Percentiles rank a stretch among this genome's conserved stretches.
Conservation (phyloP, 495 filamentous ascomycete genomes). For the Aspergillus coremiiformis region DNA sequence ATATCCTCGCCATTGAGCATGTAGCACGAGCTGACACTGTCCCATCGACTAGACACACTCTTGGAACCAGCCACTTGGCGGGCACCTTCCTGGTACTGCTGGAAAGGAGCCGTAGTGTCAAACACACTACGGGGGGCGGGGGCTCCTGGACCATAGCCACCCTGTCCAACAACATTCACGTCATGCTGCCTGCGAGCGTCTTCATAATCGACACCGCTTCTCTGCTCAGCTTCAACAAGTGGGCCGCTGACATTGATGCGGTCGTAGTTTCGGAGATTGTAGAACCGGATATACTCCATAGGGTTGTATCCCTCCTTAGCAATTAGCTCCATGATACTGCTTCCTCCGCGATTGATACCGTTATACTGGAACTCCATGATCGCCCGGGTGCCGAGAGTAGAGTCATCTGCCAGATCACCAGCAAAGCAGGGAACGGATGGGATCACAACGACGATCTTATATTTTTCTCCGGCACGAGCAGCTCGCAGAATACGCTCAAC, state of each 20-base stretch:
- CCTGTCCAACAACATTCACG: constrained; percentile 31
- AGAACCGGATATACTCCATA: constrained; percentile 84
- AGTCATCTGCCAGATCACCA: constrained; percentile 74
- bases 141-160: constrained; percentile 33
- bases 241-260: constrained; percentile 68
- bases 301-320: constrained; percentile 63
- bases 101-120: constrained; percentile 38
- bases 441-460: constrained; percentile 80
- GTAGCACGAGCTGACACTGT: constrained; percentile 72
- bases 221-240: constrained; percentile 56
- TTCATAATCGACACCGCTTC: constrained; percentile 67
- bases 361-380: constrained; percentile 97
- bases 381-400: constrained; percentile 74
- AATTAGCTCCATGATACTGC: constrained; percentile 78
- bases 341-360: constrained; percentile 79
- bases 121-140: constrained; percentile 27
- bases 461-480: constrained; percentile 60
- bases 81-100: constrained; percentile 64
- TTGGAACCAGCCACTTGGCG: constrained; percentile 29
- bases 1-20: constrained; percentile 78
- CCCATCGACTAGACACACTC: constrained; percentile 49
- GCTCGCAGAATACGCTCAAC: constrained; percentile 83
- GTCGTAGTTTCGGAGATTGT: constrained; percentile 91
- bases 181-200: constrained; percentile 62
- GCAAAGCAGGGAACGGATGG: constrained; percentile 87